A percentile compares a stretch with the other conserved stretches of the same genome.
Conservation (phyloP, 2,329 filamentous ascomycete species). For the Phaeoacremonium minimum region DNA sequence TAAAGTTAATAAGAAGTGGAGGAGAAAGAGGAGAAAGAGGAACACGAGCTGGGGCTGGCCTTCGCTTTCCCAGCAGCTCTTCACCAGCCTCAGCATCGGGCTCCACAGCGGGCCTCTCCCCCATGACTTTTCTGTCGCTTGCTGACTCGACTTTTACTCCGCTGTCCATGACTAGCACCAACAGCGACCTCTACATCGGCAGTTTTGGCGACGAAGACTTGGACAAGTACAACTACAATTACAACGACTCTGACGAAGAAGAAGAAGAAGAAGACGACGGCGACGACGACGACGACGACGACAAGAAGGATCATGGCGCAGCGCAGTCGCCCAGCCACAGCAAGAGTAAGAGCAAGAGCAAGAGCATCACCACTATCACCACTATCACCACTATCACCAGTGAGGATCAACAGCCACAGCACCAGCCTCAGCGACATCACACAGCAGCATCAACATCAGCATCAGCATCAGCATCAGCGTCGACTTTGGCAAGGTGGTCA, state of each 20-base stretch:
- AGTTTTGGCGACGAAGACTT: neutral
- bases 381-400: neutral
- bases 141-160: conserved; percentile 21
- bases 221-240: conserved; percentile 1
- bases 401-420: neutral
- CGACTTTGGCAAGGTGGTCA: too few relatives aligned
- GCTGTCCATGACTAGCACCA: conserved; percentile 21
- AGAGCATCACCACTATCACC: neutral
- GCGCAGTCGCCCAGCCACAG: conserved; percentile 1
- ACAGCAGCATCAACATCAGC: conserved; percentile 7
- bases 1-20: too few relatives aligned
- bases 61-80: neutral
- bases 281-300: neutral
- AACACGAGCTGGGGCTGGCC: too few relatives aligned
- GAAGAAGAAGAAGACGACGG: conserved; percentile 2
- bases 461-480: conserved; percentile 5
- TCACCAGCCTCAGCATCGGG: conserved; percentile 7
- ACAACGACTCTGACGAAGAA: neutral
- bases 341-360: neutral
- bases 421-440: conserved; percentile 14
- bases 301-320: conserved; percentile 1
- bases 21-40: too few relatives aligned
- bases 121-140: conserved; percentile 15
- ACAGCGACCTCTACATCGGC: conserved; percentile 11
- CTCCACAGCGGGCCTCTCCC: conserved; percentile 9